Base-by-base conservation (phyloP, 2,329 filamentous ascomycete genomes). In the Paecilomyces sp. region DNA sequence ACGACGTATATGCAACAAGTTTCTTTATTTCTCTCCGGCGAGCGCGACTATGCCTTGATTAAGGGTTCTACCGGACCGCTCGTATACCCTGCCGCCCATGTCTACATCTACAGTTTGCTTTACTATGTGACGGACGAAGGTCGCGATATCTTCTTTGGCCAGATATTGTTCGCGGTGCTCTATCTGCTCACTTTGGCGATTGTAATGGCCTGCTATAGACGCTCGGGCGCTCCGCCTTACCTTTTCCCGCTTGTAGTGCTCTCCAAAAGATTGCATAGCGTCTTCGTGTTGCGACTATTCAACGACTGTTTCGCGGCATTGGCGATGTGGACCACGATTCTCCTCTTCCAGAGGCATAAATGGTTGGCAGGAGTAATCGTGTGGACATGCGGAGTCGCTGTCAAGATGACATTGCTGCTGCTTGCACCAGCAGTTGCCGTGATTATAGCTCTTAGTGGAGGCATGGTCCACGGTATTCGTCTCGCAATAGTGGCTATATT, bases 1-100 rank as follows among this genome's bases (percentile, higher is more conserved):
- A 84, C 83, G 61, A 91, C 94, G 0, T 99, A 99, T 75, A 97
- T 99, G 92, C 84, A 97, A 73, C 94, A 99, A 70, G 82, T 97
- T 53, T 77, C 83, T 50, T 87, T 92, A 67, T 94, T 89, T 70
- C 78, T 92, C 54, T 81, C 85, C 18, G 94, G 94, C 69, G 92
- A 97, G 79, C 86, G 90, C 71, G 88, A 97, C 75, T 99, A 99
- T 75, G 85, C 85, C 62, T 83, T 87, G 60, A 92, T 99, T 71
- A 84, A 88, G 70, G 94, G 94, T 66, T 88, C 86, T 61, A 99
- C 94, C 0, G 94, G 94, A 0, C 94, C 94, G 2, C 82, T 97
- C 56, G 94, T 99, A 61, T 99, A 99, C 76, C 94, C 94, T 22
- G 94, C 91, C 36, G 89, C 87, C 3, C 94, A 99, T 77, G 89